Evolutionary conservation across 1,139 yeast genomes (phyloP).

Genomic region (Geotrichum reessii): DNA sequence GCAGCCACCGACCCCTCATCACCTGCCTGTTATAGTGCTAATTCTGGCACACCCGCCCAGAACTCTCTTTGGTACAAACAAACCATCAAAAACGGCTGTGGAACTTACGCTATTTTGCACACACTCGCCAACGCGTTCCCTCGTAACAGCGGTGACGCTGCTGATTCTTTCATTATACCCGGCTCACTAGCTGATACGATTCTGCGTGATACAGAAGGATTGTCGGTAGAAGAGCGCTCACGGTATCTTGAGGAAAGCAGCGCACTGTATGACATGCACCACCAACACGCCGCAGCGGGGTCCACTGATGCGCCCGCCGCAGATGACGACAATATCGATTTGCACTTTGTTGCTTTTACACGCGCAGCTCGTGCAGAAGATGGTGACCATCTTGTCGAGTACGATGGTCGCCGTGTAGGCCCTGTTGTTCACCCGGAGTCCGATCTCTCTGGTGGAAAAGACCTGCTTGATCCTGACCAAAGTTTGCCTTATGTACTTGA

Average conservation of each 20-base stretch:
- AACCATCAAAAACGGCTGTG: constrained; percentile 86
- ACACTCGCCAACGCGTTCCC: constrained; percentile 57
- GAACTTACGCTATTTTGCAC: constrained; percentile 82
- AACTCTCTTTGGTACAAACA: constrained; percentile 65
- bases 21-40: constrained; percentile 23
- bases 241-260: constrained; percentile 42
- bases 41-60: constrained; percentile 31
- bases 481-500: constrained; percentile 54
- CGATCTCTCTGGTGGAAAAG: constrained; percentile 39
- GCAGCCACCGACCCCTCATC: constrained; percentile 21
- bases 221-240: constrained; percentile 40
- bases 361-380: constrained; percentile 41
- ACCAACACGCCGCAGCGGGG: constrained; percentile 60
- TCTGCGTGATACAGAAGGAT: constrained; percentile 27
- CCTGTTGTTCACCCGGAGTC: constrained; percentile 59
- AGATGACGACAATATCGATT: constrained; percentile 49
- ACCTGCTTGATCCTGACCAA: constrained; percentile 47
- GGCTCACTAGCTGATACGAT: constrained; percentile 35
- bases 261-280: constrained; percentile 52
- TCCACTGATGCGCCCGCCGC: constrained; percentile 77
- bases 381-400: constrained; percentile 59
- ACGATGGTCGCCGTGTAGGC: constrained; percentile 84
- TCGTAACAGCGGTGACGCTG: constrained; percentile 16
- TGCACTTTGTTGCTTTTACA: constrained; percentile 77
- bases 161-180: constrained; percentile 22